A percentile compares a stretch with the other conserved stretches of the same genome.
Evolutionary conservation across 768 basidiomycete species (phyloP).

Genomic region (Termitomyces sp.): DNA sequence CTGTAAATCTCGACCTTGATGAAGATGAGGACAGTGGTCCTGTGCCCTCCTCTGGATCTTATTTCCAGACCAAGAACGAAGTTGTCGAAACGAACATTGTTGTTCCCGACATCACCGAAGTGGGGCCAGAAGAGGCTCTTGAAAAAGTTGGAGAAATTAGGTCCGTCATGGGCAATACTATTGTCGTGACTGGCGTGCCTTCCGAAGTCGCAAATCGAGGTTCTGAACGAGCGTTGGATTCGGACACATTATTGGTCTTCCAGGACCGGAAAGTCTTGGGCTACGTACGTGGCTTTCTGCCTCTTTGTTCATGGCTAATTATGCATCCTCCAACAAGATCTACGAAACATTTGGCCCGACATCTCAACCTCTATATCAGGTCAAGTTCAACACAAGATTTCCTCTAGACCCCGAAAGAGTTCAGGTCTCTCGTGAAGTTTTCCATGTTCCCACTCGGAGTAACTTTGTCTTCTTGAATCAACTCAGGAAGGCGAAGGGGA

Average conservation of each 20-base stretch:
- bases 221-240: slow-evolving; percentile 71
- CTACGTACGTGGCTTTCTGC: slow-evolving; percentile 61
- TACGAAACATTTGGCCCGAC: slow-evolving; percentile 97
- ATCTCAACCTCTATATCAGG: slow-evolving; percentile 82
- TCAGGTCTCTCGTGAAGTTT: slow-evolving; percentile 60
- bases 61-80: slow-evolving; percentile 71
- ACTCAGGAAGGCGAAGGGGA: slow-evolving; percentile 72
- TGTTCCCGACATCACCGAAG: slow-evolving; percentile 60
- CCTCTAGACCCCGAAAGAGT: slow-evolving; percentile 58
- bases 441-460: slow-evolving; percentile 78
- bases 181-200: slow-evolving; percentile 65
- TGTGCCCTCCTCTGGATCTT: slow-evolving; percentile 32
- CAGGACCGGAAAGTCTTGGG: slow-evolving; percentile 89
- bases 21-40: slow-evolving; percentile 54
- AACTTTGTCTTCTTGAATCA: slow-evolving; percentile 79
- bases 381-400: slow-evolving; percentile 70
- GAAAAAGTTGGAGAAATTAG: slow-evolving; percentile 78
- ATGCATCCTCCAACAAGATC: slow-evolving; percentile 37
- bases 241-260: slow-evolving; percentile 88
- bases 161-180: slow-evolving; percentile 68
- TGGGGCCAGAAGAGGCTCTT: slow-evolving; percentile 60
- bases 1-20: slow-evolving; percentile 35
- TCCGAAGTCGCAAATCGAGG: slow-evolving; percentile 39
- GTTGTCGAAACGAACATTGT: slow-evolving; percentile 51
- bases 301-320: slow-evolving; percentile 12